Conservation (phyloP, 129 eudicot genomes). For the Chrysanthemum seticuspe region DNA sequence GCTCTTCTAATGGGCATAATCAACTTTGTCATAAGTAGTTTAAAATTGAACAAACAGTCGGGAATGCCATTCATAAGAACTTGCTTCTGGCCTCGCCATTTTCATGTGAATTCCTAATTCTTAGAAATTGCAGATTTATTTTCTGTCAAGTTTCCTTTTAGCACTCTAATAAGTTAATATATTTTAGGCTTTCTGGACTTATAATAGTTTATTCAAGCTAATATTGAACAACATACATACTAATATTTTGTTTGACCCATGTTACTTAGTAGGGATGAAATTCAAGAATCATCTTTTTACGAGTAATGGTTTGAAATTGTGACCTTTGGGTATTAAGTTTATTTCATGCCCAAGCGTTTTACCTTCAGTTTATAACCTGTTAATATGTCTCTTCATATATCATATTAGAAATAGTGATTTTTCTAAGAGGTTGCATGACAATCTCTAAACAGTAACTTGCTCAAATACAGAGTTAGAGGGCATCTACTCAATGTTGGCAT, state of each 20-base stretch:
- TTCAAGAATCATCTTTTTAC: background rate
- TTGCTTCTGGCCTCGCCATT: too few relatives aligned
- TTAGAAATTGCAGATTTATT: too few relatives aligned
- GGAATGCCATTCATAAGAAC: too few relatives aligned
- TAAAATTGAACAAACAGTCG: too few relatives aligned
- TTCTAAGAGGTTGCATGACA: conserved; percentile 55
- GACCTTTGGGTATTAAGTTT: background rate
- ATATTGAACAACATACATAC: too few relatives aligned
- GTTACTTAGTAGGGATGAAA: background rate
- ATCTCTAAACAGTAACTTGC: conserved; percentile 50
- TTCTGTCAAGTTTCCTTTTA: too few relatives aligned
- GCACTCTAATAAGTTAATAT: too few relatives aligned
- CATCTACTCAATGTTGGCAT: conserved; percentile 71
- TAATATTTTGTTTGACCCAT: background rate
- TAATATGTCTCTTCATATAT: conserved; percentile 25
- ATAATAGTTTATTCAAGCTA: too few relatives aligned
- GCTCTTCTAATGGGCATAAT: too few relatives aligned
- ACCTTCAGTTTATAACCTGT: background rate
- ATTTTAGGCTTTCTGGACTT: too few relatives aligned
- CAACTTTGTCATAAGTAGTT: too few relatives aligned
- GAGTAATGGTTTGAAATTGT: background rate
- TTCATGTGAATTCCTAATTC: too few relatives aligned
- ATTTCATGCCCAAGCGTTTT: background rate
- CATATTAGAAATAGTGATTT: conserved; percentile 46
- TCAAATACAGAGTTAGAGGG: conserved; percentile 60